A percentile compares a stretch with the other conserved stretches of the same genome.
Conservation (phyloP, 1,284 basidiomycete genomes). For the Puccinia horiana region DNA sequence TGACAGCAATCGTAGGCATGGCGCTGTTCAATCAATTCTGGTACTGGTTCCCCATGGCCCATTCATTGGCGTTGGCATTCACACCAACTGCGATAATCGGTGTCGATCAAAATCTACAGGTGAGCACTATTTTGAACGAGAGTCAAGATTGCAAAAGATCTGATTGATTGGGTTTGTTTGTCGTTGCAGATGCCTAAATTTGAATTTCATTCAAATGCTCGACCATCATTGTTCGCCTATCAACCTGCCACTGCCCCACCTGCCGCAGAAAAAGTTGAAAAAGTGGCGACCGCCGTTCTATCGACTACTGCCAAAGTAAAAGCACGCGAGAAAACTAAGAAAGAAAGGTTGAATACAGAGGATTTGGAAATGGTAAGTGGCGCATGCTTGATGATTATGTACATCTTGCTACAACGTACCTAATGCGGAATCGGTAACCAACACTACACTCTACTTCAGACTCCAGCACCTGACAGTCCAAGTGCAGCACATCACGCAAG, state of each 20-base stretch:
- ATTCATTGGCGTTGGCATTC: conserved; percentile 85
- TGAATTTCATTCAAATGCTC: conserved; percentile 80
- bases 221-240: conserved; percentile 73
- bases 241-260: conserved; percentile 78
- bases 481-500: conserved; percentile 3
- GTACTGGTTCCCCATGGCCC: conserved; percentile 99
- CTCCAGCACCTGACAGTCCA: conserved; percentile 48
- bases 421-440: background rate
- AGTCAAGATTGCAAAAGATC: conserved; percentile 8
- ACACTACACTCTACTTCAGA: conserved; percentile 3
- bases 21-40: conserved; percentile 95
- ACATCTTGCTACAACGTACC: background rate
- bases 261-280: conserved; percentile 83
- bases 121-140: conserved; percentile 57
- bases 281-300: conserved; percentile 86
- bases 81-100: conserved; percentile 91
- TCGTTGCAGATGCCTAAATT: conserved; percentile 75
- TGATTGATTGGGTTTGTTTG: background rate
- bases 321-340: conserved; percentile 78
- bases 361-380: conserved; percentile 73
- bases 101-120: conserved; percentile 78
- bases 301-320: conserved; percentile 92
- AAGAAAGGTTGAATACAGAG: conserved; percentile 70
- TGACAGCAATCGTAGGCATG: conserved; percentile 91
- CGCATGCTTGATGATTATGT: background rate